Conservation (phyloP, 2,329 filamentous ascomycete species). For the Penicillium verrucosum region DNA sequence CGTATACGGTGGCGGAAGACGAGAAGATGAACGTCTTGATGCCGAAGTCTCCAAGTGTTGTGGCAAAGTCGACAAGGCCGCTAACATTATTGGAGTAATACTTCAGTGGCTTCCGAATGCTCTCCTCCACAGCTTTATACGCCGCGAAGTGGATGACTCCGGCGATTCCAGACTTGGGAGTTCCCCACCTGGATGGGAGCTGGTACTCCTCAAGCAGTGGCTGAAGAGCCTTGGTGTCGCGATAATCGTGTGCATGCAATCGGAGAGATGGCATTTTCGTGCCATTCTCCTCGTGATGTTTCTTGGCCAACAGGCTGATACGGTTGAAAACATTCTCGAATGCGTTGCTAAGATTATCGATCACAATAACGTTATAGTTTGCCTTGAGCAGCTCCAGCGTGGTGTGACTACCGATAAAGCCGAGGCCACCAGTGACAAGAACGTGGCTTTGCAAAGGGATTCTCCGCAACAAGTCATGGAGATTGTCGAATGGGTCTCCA, state of each 20-base stretch:
- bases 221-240: constrained; percentile 43
- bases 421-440: constrained; percentile 42
- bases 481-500: constrained; percentile 46
- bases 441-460: constrained; percentile 38
- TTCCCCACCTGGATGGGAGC: constrained; percentile 31
- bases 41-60: constrained; percentile 55
- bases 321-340: constrained; percentile 37
- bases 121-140: constrained; percentile 64
- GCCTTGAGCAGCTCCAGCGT: constrained; percentile 42
- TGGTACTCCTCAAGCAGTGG: constrained; percentile 45
- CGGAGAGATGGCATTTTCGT: constrained; percentile 45
- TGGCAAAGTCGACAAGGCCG: constrained; percentile 59
- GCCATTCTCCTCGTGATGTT: constrained; percentile 38
- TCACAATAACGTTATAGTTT: constrained; percentile 42
- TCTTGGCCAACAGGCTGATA: constrained; percentile 33
- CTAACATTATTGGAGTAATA: constrained; percentile 69
- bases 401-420: constrained; percentile 45
- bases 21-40: constrained; percentile 68
- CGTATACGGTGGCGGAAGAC: constrained; percentile 66
- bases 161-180: constrained; percentile 50
- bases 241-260: constrained; percentile 50
- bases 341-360: constrained; percentile 43
- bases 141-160: constrained; percentile 70
- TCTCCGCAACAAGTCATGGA: constrained; percentile 43
- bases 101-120: constrained; percentile 57